phyloP scores from a whole-genome alignment of 352 stramenopile species.

The Phytophthora multivora region DNA sequence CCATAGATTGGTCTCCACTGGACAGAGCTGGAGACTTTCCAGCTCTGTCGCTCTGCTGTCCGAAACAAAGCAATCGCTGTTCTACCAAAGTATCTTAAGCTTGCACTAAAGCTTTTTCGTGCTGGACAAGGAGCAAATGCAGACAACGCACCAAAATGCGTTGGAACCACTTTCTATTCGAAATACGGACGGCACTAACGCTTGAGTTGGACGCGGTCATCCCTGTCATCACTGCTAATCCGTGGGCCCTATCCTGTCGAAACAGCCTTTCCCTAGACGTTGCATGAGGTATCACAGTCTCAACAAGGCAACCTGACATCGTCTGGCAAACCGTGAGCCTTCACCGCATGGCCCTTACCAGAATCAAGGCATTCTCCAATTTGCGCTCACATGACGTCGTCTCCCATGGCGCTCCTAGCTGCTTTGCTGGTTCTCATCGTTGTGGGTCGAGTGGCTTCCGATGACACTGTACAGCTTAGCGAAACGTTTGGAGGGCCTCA shows the following conservation, averaged over 20 bases:
- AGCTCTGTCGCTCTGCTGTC: background rate
- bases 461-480: slow-evolving; percentile 21
- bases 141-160: too few relatives aligned
- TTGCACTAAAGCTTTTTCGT: too few relatives aligned
- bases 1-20: background rate
- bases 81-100: background rate
- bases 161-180: too few relatives aligned
- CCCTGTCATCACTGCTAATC: background rate
- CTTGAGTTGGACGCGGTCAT: background rate
- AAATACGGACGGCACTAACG: background rate
- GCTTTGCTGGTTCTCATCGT: background rate
- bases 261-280: background rate
- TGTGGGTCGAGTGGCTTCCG: background rate
- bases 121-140: too few relatives aligned
- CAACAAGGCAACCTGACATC: background rate
- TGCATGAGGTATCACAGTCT: background rate
- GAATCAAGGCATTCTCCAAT: background rate
- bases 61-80: background rate
- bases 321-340: background rate
- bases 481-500: slow-evolving; percentile 28
- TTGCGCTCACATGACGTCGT: background rate
- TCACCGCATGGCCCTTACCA: background rate
- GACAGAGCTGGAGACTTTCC: too few relatives aligned
- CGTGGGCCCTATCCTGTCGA: background rate
- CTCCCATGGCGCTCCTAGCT: slow-evolving; percentile 3